Conservation (phyloP, 2,329 filamentous ascomycete genomes). For the Scedosporium boydii region DNA sequence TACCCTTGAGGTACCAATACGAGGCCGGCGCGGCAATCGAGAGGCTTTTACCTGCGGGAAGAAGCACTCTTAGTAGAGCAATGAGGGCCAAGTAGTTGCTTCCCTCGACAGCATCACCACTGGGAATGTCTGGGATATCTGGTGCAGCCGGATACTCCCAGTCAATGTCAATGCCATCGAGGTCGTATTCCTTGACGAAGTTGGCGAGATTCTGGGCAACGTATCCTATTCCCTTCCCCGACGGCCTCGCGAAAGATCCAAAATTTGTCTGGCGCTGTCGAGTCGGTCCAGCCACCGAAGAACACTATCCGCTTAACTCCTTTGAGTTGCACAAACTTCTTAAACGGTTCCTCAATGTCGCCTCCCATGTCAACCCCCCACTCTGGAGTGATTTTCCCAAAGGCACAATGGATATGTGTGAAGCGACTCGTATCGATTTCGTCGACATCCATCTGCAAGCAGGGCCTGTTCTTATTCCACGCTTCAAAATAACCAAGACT, state of each 20-base stretch:
- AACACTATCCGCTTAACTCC: constrained; percentile 23
- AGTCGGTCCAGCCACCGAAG: constrained; percentile 25
- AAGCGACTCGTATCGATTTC: constrained; percentile 10
- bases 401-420: constrained; percentile 24
- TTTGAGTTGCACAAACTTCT: constrained; percentile 21
- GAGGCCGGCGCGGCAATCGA: constrained; percentile 28
- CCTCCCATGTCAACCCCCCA: constrained; percentile 14
- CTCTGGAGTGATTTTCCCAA: constrained; percentile 15
- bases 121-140: not conserved
- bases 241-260: constrained; percentile 18
- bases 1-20: constrained; percentile 28
- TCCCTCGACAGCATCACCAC: constrained; percentile 16
- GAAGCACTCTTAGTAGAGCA: constrained; percentile 8
- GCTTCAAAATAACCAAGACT: constrained; percentile 24
- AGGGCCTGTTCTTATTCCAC: constrained; percentile 19
- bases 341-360: constrained; percentile 6
- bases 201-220: constrained; percentile 22
- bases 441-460: constrained; percentile 21
- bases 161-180: constrained; percentile 31
- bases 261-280: constrained; percentile 16
- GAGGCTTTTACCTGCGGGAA: constrained; percentile 15
- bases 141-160: constrained; percentile 32
- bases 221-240: constrained; percentile 10
- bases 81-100: constrained; percentile 23
- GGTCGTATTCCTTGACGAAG: constrained; percentile 20